Conservation (phyloP, 2,329 filamentous ascomycete genomes). For the Amphichorda felina region DNA sequence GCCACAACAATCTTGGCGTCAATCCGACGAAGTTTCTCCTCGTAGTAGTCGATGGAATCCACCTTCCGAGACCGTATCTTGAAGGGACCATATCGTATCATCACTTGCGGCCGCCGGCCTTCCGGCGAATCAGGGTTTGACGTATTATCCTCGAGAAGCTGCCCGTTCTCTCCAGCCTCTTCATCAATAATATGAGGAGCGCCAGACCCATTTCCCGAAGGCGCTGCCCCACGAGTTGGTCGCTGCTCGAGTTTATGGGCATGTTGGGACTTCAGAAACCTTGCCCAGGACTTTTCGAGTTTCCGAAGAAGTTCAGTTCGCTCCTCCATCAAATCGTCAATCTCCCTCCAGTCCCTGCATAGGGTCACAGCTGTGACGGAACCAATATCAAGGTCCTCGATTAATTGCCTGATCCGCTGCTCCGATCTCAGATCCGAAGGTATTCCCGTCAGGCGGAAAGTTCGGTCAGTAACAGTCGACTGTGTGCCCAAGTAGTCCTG, state of each 20-base stretch:
- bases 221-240: not conserved
- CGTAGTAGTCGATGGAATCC: slow-evolving; percentile 91
- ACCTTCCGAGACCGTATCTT: slow-evolving; percentile 59
- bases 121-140: slow-evolving; percentile 20
- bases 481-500: slow-evolving; percentile 90
- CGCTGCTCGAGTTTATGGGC: slow-evolving; percentile 6
- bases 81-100: slow-evolving; percentile 69
- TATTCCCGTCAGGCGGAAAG: slow-evolving; percentile 83
- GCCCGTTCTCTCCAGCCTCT: slow-evolving; percentile 42
- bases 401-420: slow-evolving; percentile 69
- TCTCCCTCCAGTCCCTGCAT: slow-evolving; percentile 73
- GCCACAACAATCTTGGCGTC: slow-evolving; percentile 64
- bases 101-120: slow-evolving; percentile 51
- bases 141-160: slow-evolving; percentile 40
- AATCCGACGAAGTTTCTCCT: slow-evolving; percentile 67
- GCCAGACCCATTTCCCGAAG: too few species aligned
- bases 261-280: slow-evolving; percentile 31
- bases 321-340: slow-evolving; percentile 64
- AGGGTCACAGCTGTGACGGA: slow-evolving; percentile 80
- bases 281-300: slow-evolving; percentile 76
- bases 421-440: slow-evolving; percentile 70
- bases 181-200: slow-evolving; percentile 19
- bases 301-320: slow-evolving; percentile 54
- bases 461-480: slow-evolving; percentile 90
- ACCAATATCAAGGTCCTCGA: slow-evolving; percentile 81